These are phyloP conservation scores for Lecanicillium sp. DNA, from an alignment of 2,329 filamentous ascomycete species.

Conservation along the genomic window DNA sequence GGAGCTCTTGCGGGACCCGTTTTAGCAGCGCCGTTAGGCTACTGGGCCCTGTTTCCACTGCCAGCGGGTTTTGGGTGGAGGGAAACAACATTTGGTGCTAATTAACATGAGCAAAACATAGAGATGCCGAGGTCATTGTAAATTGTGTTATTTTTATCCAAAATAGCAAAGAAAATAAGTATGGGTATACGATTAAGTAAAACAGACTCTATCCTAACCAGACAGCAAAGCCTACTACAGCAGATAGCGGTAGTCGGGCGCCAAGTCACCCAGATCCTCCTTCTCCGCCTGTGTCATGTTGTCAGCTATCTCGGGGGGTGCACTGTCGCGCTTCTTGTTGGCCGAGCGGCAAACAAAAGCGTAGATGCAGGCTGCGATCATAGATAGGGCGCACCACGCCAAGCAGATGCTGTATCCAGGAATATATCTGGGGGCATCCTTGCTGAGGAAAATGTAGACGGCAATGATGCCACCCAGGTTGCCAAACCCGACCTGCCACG, in stretches of 20 bases:
- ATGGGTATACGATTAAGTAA: no score
- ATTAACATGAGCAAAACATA: no score
- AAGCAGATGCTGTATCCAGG: slow-evolving; percentile 73
- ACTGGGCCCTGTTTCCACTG: no score
- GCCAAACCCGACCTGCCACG: slow-evolving; percentile 72
- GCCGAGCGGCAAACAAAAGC: slow-evolving; percentile 47
- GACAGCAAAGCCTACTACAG: no score
- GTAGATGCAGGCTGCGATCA: slow-evolving; percentile 53
- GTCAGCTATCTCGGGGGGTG: slow-evolving; percentile 22
- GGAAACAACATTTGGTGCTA: no score
- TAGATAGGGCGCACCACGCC: slow-evolving; percentile 62
- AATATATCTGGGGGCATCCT: slow-evolving; percentile 61
- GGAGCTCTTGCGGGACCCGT: no score
- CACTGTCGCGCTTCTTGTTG: slow-evolving; percentile 51
- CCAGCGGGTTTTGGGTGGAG: no score
- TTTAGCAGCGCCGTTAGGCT: no score
- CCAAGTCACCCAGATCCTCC: slow-evolving; percentile 51
- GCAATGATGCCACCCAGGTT: slow-evolving; percentile 75
- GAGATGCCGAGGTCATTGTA: no score
- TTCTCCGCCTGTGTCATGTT: slow-evolving; percentile 53
- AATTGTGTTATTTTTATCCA: no score
- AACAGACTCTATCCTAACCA: no score
- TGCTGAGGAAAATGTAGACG: slow-evolving; percentile 59
- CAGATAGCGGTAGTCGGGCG: slow-evolving; percentile 52
- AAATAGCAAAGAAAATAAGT: no score